These are phyloP conservation scores for Przewalskia tangutica DNA, from an alignment of 257 asterid genomes.

Conservation along the genomic window DNA sequence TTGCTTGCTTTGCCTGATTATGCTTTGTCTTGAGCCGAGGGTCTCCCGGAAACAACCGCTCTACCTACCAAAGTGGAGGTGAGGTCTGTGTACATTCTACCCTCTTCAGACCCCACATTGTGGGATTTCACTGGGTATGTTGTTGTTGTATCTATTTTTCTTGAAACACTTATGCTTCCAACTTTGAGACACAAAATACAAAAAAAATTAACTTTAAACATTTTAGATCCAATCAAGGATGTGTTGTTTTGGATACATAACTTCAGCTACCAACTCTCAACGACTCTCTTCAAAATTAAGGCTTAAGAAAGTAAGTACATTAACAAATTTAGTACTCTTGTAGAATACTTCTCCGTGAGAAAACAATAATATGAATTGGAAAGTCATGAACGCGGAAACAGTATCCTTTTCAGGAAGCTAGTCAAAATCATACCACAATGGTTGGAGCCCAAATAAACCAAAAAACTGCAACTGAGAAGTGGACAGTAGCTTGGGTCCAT, in stretches of 20 bases:
- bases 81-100: too few relatives aligned
- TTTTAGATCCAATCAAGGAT: background rate
- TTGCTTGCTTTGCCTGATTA: too few relatives aligned
- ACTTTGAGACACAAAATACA: background rate
- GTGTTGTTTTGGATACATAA: background rate
- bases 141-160: too few relatives aligned
- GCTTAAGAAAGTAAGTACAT: background rate
- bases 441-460: slow-evolving; percentile 94
- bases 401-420: background rate
- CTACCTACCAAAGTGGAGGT: too few relatives aligned
- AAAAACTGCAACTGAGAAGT: slow-evolving; percentile 59
- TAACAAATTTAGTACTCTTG: background rate
- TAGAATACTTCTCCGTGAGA: background rate
- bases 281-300: background rate
- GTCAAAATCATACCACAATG: slow-evolving; percentile 43
- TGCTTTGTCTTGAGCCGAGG: too few relatives aligned
- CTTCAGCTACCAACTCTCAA: background rate
- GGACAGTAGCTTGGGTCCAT: slow-evolving; percentile 60
- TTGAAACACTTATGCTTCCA: background rate
- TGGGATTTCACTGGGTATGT: too few relatives aligned
- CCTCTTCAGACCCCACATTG: too few relatives aligned
- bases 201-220: background rate
- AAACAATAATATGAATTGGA: background rate
- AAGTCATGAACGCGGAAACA: background rate
- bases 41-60: too few relatives aligned